Evolutionary conservation across 495 filamentous ascomycete genomes (phyloP), one percentile per base, ranked within the genome.

Genomic region (Immersiella caudata): DNA sequence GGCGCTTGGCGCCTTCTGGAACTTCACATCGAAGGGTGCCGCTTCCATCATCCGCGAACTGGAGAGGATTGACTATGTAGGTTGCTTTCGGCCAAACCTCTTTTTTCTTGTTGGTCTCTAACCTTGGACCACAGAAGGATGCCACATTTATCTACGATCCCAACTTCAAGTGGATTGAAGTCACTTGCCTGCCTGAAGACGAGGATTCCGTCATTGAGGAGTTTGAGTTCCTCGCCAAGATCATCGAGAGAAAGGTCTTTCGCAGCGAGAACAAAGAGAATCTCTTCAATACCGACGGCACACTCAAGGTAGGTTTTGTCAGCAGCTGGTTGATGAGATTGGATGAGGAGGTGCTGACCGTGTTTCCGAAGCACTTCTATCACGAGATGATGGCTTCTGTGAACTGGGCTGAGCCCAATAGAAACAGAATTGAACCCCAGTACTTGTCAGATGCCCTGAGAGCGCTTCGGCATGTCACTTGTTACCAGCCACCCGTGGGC

Each of bases 181-280:
- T 82, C 6, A 71, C 63, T 8, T 85, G 82, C 51, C 26, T 51
- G 6, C 46, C 71, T 0, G 56, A 71, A 3, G 63, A 83, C 21
- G 66, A 35, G 7, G 33, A 54, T 9, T 35, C 51, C 5, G 70
- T 82, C 40, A 69, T 59, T 62, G 8, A 14, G n/a, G 24, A 29
- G 8, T 76, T 73, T 54, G 54, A 16, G 1, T 58, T 73, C 36
- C 24, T 66, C 11, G 40, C 16, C 16, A 12, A 14, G 5, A 46
- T 6, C 9, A 12, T 46, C 11, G 40, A 46, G 40, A 46, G 14
- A 2, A 12, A 2, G 2, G 40, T 18, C 16, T 46, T 46, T 18
- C 2, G 5, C 16, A 14, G 9, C 2, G 40, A 46, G 40, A 46
- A 12, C 14, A 4, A 18, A 2, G 11, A 18, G 5, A 18, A 46